These are phyloP conservation scores for Penicillium subrubescens DNA, from an alignment of 495 filamentous ascomycete species.

Conservation along the genomic window DNA sequence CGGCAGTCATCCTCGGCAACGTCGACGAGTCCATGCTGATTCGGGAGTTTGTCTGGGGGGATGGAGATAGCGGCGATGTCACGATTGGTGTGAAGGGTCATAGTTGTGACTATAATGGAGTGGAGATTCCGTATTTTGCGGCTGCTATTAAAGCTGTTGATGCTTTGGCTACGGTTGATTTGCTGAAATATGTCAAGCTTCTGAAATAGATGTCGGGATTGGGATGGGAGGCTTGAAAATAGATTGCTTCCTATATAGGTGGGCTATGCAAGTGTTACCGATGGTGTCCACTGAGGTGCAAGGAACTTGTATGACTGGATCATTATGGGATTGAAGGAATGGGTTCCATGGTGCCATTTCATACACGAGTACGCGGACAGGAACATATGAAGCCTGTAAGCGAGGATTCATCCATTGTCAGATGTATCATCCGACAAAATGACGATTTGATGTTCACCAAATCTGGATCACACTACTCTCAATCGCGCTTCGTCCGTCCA, in stretches of 20 bases:
- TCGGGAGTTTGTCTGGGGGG: slow-evolving; percentile 19
- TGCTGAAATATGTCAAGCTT: slow-evolving; percentile 26
- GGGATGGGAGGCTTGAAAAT: not conserved
- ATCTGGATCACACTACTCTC: not conserved
- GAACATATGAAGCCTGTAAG: not conserved
- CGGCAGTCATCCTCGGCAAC: slow-evolving; percentile 22
- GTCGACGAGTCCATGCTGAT: slow-evolving; percentile 27
- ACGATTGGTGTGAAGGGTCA: slow-evolving; percentile 30
- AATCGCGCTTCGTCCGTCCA: not conserved
- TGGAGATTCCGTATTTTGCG: slow-evolving; percentile 34
- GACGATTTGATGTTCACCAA: not conserved
- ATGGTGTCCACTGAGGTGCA: not conserved
- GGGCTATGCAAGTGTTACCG: not conserved
- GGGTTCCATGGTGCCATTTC: not conserved
- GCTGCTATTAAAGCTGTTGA: slow-evolving; percentile 32
- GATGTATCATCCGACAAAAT: not conserved
- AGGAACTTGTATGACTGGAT: not conserved
- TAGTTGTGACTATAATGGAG: slow-evolving; percentile 31
- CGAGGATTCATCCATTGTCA: not conserved
- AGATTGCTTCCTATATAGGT: not conserved
- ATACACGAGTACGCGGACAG: not conserved
- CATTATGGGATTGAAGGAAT: not conserved
- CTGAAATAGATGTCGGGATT: not conserved
- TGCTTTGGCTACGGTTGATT: slow-evolving; percentile 23
- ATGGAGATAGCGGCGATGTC: slow-evolving; percentile 22